phyloP scores from a whole-genome alignment of 148 eudicot genomes.

The Agrostemma githago region DNA sequence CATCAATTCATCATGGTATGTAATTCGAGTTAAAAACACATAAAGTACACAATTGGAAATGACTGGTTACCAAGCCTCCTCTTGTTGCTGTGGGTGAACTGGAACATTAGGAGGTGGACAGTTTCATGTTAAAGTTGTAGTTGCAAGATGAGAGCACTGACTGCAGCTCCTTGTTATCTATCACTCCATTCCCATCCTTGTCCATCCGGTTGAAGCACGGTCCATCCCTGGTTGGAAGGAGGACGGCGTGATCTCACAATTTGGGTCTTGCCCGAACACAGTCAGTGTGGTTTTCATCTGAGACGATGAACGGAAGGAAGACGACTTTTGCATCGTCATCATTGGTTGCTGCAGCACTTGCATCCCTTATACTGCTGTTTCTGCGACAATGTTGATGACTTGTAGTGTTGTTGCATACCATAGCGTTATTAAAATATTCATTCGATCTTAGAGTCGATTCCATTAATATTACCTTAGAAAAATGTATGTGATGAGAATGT shows the following conservation, averaged over 20 bases:
- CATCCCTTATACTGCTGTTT: background rate
- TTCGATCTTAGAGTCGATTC: too few species aligned
- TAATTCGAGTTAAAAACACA: too few species aligned
- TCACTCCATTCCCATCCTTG: slow-evolving; percentile 24
- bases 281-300: background rate
- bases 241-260: slow-evolving; percentile 25
- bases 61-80: slow-evolving; percentile 22
- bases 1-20: too few species aligned
- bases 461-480: too few species aligned
- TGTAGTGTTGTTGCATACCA: background rate
- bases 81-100: slow-evolving; percentile 29
- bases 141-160: slow-evolving; percentile 24
- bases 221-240: slow-evolving; percentile 33
- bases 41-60: background rate
- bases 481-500: too few species aligned
- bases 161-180: slow-evolving; percentile 31
- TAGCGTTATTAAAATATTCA: too few species aligned
- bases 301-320: slow-evolving; percentile 1
- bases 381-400: slow-evolving; percentile 5
- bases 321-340: background rate
- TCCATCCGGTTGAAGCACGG: slow-evolving; percentile 32
- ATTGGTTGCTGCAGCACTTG: background rate
- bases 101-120: slow-evolving; percentile 36
- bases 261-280: slow-evolving; percentile 24
- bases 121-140: slow-evolving; percentile 28